phyloP scores from a whole-genome alignment of 192 early-diverging fungal species.

The Umbelopsis vinacea region DNA sequence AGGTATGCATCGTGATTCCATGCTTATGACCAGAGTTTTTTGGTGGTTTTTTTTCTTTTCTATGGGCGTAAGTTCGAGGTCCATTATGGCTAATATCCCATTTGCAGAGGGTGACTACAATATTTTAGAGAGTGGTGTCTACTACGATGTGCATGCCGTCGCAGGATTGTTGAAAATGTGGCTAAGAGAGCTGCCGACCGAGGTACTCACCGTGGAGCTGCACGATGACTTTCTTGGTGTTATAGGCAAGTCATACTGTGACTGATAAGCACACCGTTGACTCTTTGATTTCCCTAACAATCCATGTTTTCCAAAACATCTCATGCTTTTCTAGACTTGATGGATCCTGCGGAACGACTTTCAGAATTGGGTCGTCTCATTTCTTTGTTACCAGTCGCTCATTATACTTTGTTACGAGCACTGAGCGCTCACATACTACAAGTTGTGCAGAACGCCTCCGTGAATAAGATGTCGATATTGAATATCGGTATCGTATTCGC shows the following conservation, averaged over 20 bases:
- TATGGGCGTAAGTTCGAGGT: not conserved
- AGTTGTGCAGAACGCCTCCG: constrained; percentile 80
- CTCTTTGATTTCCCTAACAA: not conserved
- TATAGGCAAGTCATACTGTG: constrained; percentile 52
- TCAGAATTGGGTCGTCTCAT: constrained; percentile 81
- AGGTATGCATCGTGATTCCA: not conserved
- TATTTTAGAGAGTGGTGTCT: constrained; percentile 58
- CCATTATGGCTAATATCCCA: not conserved
- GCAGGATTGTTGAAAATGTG: constrained; percentile 93
- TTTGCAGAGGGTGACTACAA: constrained; percentile 73
- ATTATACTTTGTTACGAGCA: constrained; percentile 88
- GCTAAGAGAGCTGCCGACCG: constrained; percentile 85
- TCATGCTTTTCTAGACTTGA: constrained; percentile 56
- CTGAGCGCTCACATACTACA: constrained; percentile 88
- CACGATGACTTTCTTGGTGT: constrained; percentile 82
- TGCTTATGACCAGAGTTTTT: not conserved
- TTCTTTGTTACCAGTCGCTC: constrained; percentile 76
- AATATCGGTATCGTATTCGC: constrained; percentile 99
- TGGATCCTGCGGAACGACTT: constrained; percentile 76
- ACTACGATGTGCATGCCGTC: constrained; percentile 91
- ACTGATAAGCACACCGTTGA: no score
- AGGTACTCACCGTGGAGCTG: constrained; percentile 82
- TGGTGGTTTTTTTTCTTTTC: no score
- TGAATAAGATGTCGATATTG: constrained; percentile 95
- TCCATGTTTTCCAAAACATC: not conserved